Percentiles rank a stretch among this genome's conserved stretches.
phyloP scores from a whole-genome alignment of 2,329 filamentous ascomycete species.

The Fusarium nurragi region DNA sequence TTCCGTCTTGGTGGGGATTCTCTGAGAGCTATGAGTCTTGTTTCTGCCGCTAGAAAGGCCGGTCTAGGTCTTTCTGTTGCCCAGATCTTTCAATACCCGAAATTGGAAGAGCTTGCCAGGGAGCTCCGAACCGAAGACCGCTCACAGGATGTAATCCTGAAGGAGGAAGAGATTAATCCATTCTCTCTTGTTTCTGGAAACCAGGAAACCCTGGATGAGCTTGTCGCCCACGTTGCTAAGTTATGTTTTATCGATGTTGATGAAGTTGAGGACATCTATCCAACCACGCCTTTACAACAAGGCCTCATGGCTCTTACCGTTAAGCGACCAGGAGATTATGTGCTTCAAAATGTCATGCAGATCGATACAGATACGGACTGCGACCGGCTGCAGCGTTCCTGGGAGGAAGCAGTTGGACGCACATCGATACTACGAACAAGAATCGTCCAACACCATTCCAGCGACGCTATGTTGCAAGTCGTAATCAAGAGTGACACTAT shows the following conservation, averaged over 20 bases:
- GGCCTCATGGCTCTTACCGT: conserved; percentile 3
- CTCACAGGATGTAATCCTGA: neutral
- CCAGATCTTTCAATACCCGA: conserved; percentile 7
- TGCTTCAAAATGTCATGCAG: neutral
- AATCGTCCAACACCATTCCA: conserved; percentile 7
- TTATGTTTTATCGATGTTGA: neutral
- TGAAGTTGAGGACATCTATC: conserved; percentile 1
- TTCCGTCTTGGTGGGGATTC: conserved; percentile 27
- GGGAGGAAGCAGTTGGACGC: neutral
- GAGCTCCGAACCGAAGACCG: neutral
- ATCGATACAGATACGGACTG: neutral
- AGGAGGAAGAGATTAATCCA: neutral
- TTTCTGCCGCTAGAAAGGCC: conserved; percentile 3
- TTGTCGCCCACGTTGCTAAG: neutral
- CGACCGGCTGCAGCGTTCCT: neutral
- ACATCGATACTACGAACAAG: conserved; percentile 6
- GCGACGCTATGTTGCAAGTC: neutral
- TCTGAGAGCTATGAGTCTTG: conserved; percentile 12
- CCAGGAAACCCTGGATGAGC: neutral
- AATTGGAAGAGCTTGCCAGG: conserved; percentile 5
- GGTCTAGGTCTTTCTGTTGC: conserved; percentile 1
- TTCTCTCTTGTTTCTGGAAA: neutral
- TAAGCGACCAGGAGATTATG: conserved; percentile 3
- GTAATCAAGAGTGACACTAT: neutral
- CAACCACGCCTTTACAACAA: conserved; percentile 9